Conservation (phyloP, 2,329 filamentous ascomycete genomes). For the Claviceps quebecensis region DNA sequence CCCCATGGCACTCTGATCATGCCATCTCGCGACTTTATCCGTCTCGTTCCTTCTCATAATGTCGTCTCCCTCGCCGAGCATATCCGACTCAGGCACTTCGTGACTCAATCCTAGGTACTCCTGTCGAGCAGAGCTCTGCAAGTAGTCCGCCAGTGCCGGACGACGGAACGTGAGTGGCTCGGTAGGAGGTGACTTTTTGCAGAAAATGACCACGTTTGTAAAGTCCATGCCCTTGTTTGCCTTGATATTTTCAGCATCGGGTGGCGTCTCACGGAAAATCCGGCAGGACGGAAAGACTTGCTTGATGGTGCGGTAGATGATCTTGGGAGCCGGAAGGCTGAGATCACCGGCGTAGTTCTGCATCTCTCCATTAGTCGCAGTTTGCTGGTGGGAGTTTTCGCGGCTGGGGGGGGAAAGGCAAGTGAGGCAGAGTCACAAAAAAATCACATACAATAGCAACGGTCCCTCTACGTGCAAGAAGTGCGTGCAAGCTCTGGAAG, state of each 20-base stretch:
- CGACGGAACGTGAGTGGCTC: slow-evolving; percentile 49
- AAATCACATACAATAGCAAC: slow-evolving; percentile 63
- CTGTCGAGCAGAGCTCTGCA: slow-evolving; percentile 56
- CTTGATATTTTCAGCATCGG: slow-evolving; percentile 32
- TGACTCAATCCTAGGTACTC: slow-evolving; percentile 58
- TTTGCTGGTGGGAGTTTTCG: not conserved
- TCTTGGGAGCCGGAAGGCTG: slow-evolving; percentile 56
- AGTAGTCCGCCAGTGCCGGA: slow-evolving; percentile 49
- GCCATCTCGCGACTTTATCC: slow-evolving; percentile 52
- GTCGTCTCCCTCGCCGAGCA: slow-evolving; percentile 30
- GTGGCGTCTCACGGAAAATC: slow-evolving; percentile 67
- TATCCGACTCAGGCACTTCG: slow-evolving; percentile 46
- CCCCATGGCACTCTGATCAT: slow-evolving; percentile 60
- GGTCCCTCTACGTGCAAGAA: slow-evolving; percentile 66
- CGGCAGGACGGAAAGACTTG: slow-evolving; percentile 79
- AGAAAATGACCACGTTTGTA: slow-evolving; percentile 94
- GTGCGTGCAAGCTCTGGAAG: slow-evolving; percentile 50
- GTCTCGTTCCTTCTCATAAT: slow-evolving; percentile 52
- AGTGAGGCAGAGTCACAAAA: no score
- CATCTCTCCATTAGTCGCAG: slow-evolving; percentile 7
- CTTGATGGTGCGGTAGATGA: slow-evolving; percentile 71
- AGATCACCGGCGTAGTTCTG: slow-evolving; percentile 94
- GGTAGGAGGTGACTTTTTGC: slow-evolving; percentile 44
- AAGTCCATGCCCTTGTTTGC: slow-evolving; percentile 50
- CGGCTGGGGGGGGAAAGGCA: not conserved